A percentile compares a stretch with the other conserved stretches of the same genome.
Conservation (phyloP, 805 yeast species). For the Teunomyces aglyptinius region DNA sequence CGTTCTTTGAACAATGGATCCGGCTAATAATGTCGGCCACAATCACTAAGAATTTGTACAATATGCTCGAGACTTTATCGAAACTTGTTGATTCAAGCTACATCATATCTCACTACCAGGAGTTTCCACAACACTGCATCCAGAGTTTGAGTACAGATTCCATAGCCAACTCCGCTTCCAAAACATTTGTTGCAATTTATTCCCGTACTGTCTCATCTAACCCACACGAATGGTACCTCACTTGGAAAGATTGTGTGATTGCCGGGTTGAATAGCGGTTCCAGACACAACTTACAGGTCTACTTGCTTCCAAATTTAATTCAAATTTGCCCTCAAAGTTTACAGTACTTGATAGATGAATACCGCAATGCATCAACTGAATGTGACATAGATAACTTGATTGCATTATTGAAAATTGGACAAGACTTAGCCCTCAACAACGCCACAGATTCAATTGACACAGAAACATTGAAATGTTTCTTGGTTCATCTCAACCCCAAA, state of each 20-base stretch:
- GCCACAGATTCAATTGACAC: constrained; percentile 6
- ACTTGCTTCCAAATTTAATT: constrained; percentile 65
- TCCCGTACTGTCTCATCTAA: constrained; percentile 11
- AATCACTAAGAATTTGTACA: constrained; percentile 59
- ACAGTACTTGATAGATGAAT: constrained; percentile 31
- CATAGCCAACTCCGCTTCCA: constrained; percentile 66
- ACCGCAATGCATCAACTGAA: constrained; percentile 21
- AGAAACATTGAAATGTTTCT: constrained; percentile 27
- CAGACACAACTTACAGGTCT: constrained; percentile 51
- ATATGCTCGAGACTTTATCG: constrained; percentile 55
- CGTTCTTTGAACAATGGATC: constrained; percentile 46
- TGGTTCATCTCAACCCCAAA: constrained; percentile 45
- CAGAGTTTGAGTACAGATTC: constrained; percentile 54
- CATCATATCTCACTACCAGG: constrained; percentile 44
- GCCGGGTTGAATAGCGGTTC: constrained; percentile 30
- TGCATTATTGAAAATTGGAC: constrained; percentile 62
- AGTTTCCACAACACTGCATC: constrained; percentile 48
- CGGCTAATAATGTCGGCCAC: constrained; percentile 36
- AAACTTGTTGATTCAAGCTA: constrained; percentile 37
- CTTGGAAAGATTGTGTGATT: constrained; percentile 49
- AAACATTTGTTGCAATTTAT: constrained; percentile 42
- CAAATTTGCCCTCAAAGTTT: constrained; percentile 47
- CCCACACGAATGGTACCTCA: constrained; percentile 42
- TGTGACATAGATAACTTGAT: constrained; percentile 42
- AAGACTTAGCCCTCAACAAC: constrained; percentile 41